Conservation (phyloP, 441 rosid species). For the Viola pubescens region DNA sequence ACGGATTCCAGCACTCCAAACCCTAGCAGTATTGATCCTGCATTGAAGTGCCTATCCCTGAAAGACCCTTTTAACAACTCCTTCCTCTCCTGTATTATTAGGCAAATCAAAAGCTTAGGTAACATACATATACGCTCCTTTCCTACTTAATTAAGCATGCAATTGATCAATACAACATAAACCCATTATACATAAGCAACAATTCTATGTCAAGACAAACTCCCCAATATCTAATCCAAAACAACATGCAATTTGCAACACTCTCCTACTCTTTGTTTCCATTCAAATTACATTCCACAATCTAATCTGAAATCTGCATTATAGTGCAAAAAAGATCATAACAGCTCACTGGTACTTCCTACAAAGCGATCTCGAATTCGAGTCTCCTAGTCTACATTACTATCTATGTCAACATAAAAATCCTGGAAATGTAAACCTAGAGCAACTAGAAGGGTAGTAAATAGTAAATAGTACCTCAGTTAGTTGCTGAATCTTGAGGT, state of each 20-base stretch:
- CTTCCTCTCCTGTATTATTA: conserved; percentile 62
- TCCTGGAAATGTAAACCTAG: no score
- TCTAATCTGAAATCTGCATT: no score
- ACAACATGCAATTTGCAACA: not conserved
- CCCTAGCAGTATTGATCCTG: conserved; percentile 72
- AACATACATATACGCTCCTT: not conserved
- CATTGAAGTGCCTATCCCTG: conserved; percentile 74
- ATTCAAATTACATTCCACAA: no score
- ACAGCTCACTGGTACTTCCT: no score
- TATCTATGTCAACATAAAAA: no score
- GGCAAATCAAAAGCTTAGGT: conserved; percentile 4
- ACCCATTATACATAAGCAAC: no score
- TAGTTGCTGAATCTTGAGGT: conserved; percentile 60
- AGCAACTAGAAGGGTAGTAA: no score
- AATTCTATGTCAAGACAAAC: not conserved
- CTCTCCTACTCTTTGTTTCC: no score
- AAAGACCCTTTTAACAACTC: conserved; percentile 66
- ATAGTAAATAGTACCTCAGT: conserved; percentile 38
- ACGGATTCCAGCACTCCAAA: conserved; percentile 80
- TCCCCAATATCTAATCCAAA: not conserved
- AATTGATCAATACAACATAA: not conserved
- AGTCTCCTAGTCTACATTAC: no score
- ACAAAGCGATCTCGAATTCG: no score
- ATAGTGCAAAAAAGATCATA: no score
- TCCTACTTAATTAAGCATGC: not conserved